Conservation (phyloP, 179 eudicot species). For the Vitellaria paradoxa region DNA sequence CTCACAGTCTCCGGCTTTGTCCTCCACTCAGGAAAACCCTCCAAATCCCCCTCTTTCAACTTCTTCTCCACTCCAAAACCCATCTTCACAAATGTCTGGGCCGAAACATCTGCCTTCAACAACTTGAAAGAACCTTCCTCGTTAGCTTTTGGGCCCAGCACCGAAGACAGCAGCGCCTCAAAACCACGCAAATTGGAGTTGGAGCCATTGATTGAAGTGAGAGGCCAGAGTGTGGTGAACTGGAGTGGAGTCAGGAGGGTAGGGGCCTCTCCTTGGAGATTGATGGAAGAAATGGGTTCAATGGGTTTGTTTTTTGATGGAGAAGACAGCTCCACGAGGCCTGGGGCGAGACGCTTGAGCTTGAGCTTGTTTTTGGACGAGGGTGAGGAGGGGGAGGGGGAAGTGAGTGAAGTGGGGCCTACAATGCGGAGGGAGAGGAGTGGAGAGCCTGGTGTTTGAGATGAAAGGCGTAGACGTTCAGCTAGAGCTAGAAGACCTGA, state of each 20-base stretch:
- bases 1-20: constrained; percentile 66
- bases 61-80: constrained; percentile 80
- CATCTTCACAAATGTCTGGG: constrained; percentile 77
- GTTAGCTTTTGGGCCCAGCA: constrained; percentile 68
- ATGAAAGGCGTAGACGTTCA: constrained; percentile 60
- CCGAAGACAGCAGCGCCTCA: constrained; percentile 61
- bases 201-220: constrained; percentile 68
- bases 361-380: constrained; percentile 59
- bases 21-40: constrained; percentile 69
- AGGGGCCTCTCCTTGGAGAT: constrained; percentile 58
- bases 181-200: constrained; percentile 73
- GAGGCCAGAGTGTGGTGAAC: constrained; percentile 79
- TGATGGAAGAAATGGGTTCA: constrained; percentile 42
- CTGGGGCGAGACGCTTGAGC: constrained; percentile 92
- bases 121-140: constrained; percentile 79
- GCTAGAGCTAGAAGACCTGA: constrained; percentile 74
- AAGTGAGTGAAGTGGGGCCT: constrained; percentile 81
- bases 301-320: constrained; percentile 35
- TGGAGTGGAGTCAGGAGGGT: constrained; percentile 69
- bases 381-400: constrained; percentile 61
- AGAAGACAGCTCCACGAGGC: constrained; percentile 87
- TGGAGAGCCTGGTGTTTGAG: constrained; percentile 41
- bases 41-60: constrained; percentile 43
- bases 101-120: constrained; percentile 80
- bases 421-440: constrained; percentile 89